Base-by-base conservation (phyloP, 148 eudicot genomes). In the Agrostemma githago region DNA sequence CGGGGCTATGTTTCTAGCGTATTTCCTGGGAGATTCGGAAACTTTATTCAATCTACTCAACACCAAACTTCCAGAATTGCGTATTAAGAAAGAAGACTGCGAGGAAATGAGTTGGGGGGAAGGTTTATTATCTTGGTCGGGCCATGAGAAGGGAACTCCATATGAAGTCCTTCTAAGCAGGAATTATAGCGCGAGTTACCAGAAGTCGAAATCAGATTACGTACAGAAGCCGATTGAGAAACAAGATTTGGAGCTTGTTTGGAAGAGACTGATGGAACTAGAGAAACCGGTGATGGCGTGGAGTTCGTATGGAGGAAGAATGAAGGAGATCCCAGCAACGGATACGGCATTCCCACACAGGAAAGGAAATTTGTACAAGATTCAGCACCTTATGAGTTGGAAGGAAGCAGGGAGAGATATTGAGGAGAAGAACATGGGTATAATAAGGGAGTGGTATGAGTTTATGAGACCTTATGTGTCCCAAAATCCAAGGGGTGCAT, bases 41-140 rank as follows among this genome's bases (percentile, higher is more conserved):
- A 67, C 54, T 0, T 60, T 70, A 12, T 76, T 70, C 40, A 79
- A 72, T 15, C 58, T 87, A 11, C 79, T 83, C 80, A 65, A 83
- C 16, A 20, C 71, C 5, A 62, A 51, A 8, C 82, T 87, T 40
- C 88, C 90, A n/a, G 87, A 85, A 43, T 74, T 87, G 41, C 82
- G 85, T n/a, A 37, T 87, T 44, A 44, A 71, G 42, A 67, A 26
- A 72, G 70, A 60, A n/a, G 88, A 87, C 53, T 87, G 87, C 34
- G 41, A 38, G 5, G 88, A 87, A 56, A 82, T 83, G 88, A 79
- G 83, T 53, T 87, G 86, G 88, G 76, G 71, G 5, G 78, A 82
- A 16, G 65, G 76, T 43, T 62, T 71, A 44, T 41, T 82, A 37
- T 57, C 5, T 74, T 78, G 75, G 81, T 17, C 17, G 41, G n/a